Base-by-base conservation (phyloP, 2,329 filamentous ascomycete species). In the Verticillium nonalfalfae region DNA sequence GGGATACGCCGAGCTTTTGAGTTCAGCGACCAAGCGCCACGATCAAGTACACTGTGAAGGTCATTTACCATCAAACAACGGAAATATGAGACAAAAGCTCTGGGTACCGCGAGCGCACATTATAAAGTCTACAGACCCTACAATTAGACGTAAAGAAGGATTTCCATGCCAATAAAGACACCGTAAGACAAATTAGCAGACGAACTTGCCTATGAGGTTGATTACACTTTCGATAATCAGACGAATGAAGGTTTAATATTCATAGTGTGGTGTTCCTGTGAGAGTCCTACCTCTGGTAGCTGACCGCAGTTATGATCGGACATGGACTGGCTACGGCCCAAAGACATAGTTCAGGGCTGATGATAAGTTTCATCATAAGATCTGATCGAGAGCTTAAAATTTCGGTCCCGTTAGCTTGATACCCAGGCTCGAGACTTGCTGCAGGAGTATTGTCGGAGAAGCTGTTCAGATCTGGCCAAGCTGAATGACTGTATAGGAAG, bases 131-230 rank as follows among this genome's bases (percentile, higher is more conserved):
- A 26, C 26, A 26, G 26, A n/a, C n/a, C n/a, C n/a, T n/a, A 11
- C 45, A 26, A 26, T 26, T 26, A 26, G 26, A 26, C 4, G 26
- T 26, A 26, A 2, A 26, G 26, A 26, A 26, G 26, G 26, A 3
- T 26, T 4, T 26, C 26, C 26, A 26, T 3, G 35, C 35, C 7
- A 36, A 36, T 36, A 5, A 6, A 45, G 39, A 7, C n/a, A 10
- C 39, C 39, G n/a, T 45, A n/a, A 9, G 14, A n/a, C 2, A 3
- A 15, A 7, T 45, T 14, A 6, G 2, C 13, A 4, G 1, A 21
- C 7, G 4, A 10, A 2, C n/a, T 26, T 9, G n/a, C 3, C 3
- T 11, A 1, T 26, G 18, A 1, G n/a, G 7, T 21, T 18, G 2
- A 26, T 26, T 26, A 11, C 9, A 10, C 6, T 21, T 50, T n/a